Percentiles rank a stretch among this genome's conserved stretches.
Conservation (phyloP, 108 stramenopile genomes). For the Cyclotella kingstonii region DNA sequence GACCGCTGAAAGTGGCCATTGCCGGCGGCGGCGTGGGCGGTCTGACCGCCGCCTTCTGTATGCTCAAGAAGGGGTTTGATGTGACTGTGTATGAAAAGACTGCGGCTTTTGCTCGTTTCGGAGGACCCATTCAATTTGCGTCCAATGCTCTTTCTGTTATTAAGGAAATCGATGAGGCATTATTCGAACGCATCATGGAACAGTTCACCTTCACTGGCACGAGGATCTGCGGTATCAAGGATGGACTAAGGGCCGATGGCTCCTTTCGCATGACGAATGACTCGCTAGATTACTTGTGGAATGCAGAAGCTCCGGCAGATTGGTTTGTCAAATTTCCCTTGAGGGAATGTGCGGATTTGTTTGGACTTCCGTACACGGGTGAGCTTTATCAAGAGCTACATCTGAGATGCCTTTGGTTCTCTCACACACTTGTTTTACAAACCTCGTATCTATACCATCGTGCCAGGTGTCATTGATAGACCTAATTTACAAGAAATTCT, state of each 20-base stretch:
- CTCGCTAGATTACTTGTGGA: slow-evolving; percentile 73
- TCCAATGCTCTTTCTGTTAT: slow-evolving; percentile 93
- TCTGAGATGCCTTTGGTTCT: neutral
- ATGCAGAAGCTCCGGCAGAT: slow-evolving; percentile 83
- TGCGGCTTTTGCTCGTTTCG: slow-evolving; percentile 90
- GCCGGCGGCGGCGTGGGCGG: slow-evolving; percentile 96
- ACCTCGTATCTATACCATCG: neutral
- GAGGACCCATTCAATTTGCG: slow-evolving; percentile 97
- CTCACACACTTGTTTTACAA: neutral
- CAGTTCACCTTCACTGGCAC: slow-evolving; percentile 96
- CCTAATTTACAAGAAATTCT: slow-evolving; percentile 96
- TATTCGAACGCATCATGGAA: slow-evolving; percentile 93
- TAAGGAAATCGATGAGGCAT: slow-evolving; percentile 87
- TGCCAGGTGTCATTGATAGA: slow-evolving; percentile 88
- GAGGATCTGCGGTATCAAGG: slow-evolving; percentile 94
- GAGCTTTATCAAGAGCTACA: neutral
- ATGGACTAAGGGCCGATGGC: slow-evolving; percentile 89
- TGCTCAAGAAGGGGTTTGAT: slow-evolving; percentile 93
- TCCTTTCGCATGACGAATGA: slow-evolving; percentile 86
- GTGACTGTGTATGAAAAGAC: slow-evolving; percentile 97
- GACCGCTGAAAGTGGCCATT: slow-evolving; percentile 87
- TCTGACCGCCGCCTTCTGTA: slow-evolving; percentile 83
- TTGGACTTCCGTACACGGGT: slow-evolving; percentile 87
- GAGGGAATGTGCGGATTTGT: slow-evolving; percentile 79
- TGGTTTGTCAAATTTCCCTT: slow-evolving; percentile 98